Evolutionary conservation across 176 grass and related monocot genomes (phyloP), one percentile per base, ranked within the genome.

Genomic region (Cenchrus americanus): DNA sequence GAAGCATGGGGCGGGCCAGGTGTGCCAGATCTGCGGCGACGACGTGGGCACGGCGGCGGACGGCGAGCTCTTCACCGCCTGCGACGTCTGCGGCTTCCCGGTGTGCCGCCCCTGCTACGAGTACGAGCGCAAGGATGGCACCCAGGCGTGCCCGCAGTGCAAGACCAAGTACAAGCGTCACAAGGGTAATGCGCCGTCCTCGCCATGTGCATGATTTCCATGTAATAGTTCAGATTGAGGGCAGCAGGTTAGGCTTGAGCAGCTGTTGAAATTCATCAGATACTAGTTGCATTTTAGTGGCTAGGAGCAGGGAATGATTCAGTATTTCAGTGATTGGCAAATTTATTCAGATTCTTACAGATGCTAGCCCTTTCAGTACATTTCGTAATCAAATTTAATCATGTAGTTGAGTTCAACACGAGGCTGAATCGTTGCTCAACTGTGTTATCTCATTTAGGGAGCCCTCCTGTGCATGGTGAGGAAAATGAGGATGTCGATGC

Each of bases 1-100:
- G 7, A 89, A 91, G 92, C 87, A 84, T 67, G 66, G 24, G 67
- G 78, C 77, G 7, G 90, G 80, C 10, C 90, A 95, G 65, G 62
- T 90, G 62, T 98, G 95, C 76, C 95, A 98, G 92, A 98, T 98
- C 90, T 98, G 95, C 80, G 82, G 92, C 42, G 95, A 98, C 46
- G 88, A 88, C 68, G 95, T 98, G 73, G 95, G 95, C 71, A 79
- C 87, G 65, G 76, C 90, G 59, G 82, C 79, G 57, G 92, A 86
- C 59, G 95, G 95, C 42, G 92, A 94, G 60, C 92, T 93, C 43
- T 98, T 98, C 86, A 61, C 90, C 10, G 95, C 95, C 71, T 98
- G 95, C 84, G 88, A 91, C 47, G 92, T 92, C 52, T 98, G 95
- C 76, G 84, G 83, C 17, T 98, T 91, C 76, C 95, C 95, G 26